Evolutionary conservation across 164 flowering plant species (phyloP), one percentile per base, ranked within the genome.

Genomic region (Vitis amurensis): DNA sequence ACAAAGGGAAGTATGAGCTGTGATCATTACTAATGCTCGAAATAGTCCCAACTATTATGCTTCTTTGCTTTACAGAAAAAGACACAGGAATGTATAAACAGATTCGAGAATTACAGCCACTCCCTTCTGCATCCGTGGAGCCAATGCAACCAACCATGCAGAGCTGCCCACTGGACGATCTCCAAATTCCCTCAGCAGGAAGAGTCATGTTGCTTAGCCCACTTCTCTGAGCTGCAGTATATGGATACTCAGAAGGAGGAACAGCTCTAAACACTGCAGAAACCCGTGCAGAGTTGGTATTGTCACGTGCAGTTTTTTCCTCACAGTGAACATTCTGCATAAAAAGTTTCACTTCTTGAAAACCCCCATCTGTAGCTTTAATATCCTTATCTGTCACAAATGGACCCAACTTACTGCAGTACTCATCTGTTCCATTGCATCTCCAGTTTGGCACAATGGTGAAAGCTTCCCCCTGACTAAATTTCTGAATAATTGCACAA

Each of bases 111-210:
- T 82, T 65, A 76, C 98, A 91, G 57, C 55, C 73, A 48, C 62
- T 75, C 12, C 69, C 76, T 64, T 74, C 78, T n/a, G 69, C 55
- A 68, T 79, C 80, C 15, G 65, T 64, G 19, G 68, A 17, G 50
- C 89, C 90, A 73, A 79, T 77, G 70, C 98, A 92, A 58, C 94
- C 97, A 71, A 88, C 82, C 98, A 92, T 94, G 84, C 98, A 94
- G 47, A 94, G 88, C 78, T 91, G 97, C 60, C 98, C 97, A 70
- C 78, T 82, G 14, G 97, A 86, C 64, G 94, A 83, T 29, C 78
- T 86, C 97, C 97, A 94, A 16, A 86, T 71, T 68, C 98, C 98
- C 74, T 94, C 98, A 14, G 88, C 86, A 64, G 85, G 69, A 74
- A 94, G 80, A 61, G 93, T 88, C 92, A 85, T 81, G 64, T 85